These are phyloP conservation scores for Larix kaempferi DNA, from an alignment of 75 land plant genomes.

Conservation along the genomic window DNA sequence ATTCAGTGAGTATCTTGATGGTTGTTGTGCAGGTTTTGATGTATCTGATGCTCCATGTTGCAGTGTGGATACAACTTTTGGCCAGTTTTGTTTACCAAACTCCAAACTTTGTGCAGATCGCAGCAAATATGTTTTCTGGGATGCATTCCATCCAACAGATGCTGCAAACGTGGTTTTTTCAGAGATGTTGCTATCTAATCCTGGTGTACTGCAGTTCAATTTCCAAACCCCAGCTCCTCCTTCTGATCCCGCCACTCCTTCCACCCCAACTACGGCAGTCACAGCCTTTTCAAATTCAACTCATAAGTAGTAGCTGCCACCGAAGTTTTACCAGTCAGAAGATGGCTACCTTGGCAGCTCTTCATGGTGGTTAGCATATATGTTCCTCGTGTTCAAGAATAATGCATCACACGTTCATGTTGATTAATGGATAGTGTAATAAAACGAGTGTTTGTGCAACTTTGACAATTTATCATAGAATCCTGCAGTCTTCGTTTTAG, in stretches of 20 bases:
- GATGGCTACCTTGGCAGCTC: too few species aligned
- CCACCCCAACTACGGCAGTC: not conserved
- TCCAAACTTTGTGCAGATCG: slow-evolving; percentile 62
- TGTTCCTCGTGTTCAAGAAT: too few species aligned
- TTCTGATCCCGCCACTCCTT: slow-evolving; percentile 21
- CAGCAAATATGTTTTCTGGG: slow-evolving; percentile 85
- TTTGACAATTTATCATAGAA: too few species aligned
- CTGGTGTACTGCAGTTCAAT: slow-evolving; percentile 16
- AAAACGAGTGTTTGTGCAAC: too few species aligned
- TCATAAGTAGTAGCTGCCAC: too few species aligned
- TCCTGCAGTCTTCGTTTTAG: too few species aligned
- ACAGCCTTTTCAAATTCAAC: not conserved
- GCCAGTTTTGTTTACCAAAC: slow-evolving; percentile 63
- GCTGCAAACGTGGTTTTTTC: slow-evolving; percentile 72
- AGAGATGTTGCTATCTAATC: slow-evolving; percentile 28
- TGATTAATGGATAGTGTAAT: too few species aligned
- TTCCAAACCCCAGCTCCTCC: slow-evolving; percentile 11
- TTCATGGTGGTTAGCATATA: too few species aligned
- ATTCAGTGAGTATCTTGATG: too few species aligned
- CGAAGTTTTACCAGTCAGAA: too few species aligned
- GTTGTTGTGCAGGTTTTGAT: slow-evolving; percentile 53
- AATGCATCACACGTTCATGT: too few species aligned
- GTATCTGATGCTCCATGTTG: slow-evolving; percentile 76
- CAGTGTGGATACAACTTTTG: slow-evolving; percentile 57
- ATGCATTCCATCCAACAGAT: slow-evolving; percentile 90